Evolutionary conservation across 192 early-diverging fungal genomes (phyloP), one percentile per base, ranked within the genome.

Genomic region (Gonapodya sp.): DNA sequence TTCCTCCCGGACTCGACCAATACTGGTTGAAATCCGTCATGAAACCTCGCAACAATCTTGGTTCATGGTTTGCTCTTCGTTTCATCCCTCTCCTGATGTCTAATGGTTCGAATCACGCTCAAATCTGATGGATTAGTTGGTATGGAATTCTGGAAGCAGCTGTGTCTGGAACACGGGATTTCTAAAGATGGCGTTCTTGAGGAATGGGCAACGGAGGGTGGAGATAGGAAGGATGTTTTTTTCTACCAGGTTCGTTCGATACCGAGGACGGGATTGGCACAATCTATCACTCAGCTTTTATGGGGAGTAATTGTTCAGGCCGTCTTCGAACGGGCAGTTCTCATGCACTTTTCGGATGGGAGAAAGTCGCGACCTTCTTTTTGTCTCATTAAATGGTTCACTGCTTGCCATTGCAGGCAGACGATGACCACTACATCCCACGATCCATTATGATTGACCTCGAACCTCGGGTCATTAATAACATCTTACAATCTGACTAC

Each of bases 401-500:
- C 46, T 24, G 8, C 8, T 8, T 64, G 46, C 8, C 24, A 64
- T 24, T 24, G 73, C 84, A 94, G 92, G 97, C 97, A n/a, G 97
- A 98, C 86, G 97, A 98, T 83, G 96, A 97, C 82, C 96, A 98
- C 83, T 98, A 98, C 82, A 97, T 98, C 83, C 97, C 97, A 18
- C 92, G 97, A 37, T 92, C 96, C 0, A 91, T 97, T 34, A 88
- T 98, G 75, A 83, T 98, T 0, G 97, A 98, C 82, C 86, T 98
- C 30, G 97, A 98, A 82, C 97, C 97, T 18, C 87, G 96, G 36
- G 96, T 94, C 32, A 95, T 98, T 83, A 94, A 95, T 83, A 96
- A 92, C 80, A 96, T 98, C 80, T 89, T 94, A 35, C 83, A 90
- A 8, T 95, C 95, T 1, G 87, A 92, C 1, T 97, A 94, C 85